These are phyloP conservation scores for Pythium monospermum DNA, from an alignment of 352 stramenopile genomes.

Conservation along the genomic window DNA sequence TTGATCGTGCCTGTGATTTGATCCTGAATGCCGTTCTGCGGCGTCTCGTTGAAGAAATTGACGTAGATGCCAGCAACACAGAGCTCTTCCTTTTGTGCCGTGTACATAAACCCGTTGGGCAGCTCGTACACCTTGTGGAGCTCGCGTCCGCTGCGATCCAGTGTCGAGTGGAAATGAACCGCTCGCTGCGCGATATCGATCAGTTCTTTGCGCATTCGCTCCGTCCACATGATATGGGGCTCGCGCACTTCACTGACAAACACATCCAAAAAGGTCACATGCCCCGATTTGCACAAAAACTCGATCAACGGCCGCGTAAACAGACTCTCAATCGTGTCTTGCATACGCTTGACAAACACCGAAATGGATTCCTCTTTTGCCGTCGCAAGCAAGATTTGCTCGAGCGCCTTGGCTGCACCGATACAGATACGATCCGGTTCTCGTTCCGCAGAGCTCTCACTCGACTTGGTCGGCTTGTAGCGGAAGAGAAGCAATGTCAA, in stretches of 20 bases:
- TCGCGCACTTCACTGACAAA: constrained; percentile 68
- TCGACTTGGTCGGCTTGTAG: constrained; percentile 28
- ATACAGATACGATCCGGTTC: constrained; percentile 69
- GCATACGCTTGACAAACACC: constrained; percentile 75
- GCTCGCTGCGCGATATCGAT: constrained; percentile 57
- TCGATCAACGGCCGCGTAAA: constrained; percentile 78
- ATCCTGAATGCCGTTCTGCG: constrained; percentile 60
- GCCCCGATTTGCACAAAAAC: constrained; percentile 53
- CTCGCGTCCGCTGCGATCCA: constrained; percentile 51
- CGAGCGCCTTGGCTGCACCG: constrained; percentile 64
- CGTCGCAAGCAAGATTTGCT: constrained; percentile 59
- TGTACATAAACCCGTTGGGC: constrained; percentile 68
- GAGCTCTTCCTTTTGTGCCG: constrained; percentile 77
- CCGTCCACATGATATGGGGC: constrained; percentile 85
- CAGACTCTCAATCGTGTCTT: constrained; percentile 77
- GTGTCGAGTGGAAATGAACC: constrained; percentile 62
- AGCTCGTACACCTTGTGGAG: constrained; percentile 75
- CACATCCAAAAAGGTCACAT: constrained; percentile 65
- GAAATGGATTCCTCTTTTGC: constrained; percentile 71
- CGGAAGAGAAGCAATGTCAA: constrained; percentile 77
- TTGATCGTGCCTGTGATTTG: constrained; percentile 75
- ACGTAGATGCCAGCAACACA: constrained; percentile 86
- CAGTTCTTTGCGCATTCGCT: constrained; percentile 76
- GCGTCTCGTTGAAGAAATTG: constrained; percentile 87
- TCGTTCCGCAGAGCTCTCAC: constrained; percentile 19